Base-by-base conservation (phyloP, 371 early-diverging fungal species). In the Lichtheimia corymbifera region DNA sequence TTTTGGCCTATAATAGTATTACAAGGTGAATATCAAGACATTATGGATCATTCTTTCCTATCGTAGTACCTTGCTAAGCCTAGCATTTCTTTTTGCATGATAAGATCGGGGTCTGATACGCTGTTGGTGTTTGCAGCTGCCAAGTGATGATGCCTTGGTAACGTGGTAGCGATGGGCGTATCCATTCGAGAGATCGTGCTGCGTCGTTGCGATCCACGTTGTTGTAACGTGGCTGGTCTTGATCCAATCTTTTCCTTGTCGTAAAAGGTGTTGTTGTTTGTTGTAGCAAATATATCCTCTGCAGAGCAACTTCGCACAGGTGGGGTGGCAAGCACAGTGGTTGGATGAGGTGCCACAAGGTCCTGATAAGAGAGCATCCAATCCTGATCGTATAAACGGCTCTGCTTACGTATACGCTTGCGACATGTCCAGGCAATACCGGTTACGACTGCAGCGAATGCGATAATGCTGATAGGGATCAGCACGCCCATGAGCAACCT, bases 301-400 rank as follows among this genome's bases (percentile, higher is more conserved):
- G 58, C 30, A 4, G 45, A 57, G 20, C 28, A 47, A 27, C 45
- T 30, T 17, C 45, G 27, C 5, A 28, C 27, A 3, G 49, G 14
- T 6, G 45, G 24, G 5, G 35, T 35, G 9, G 35, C 11, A 9
- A 35, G 11, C 35, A 35, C 11, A 35, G 35, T 35, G 1, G 35
- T 35, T 35, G 35, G 35, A 35, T 35, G 35, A 9, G 52, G 62
- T 53, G 55, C 70, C 30, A 55, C 67, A 56, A 59, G 61, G 28
- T 73, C 72, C 2, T 65, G 50, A 45, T 74, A 79, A 11, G 74
- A 72, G 4, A 83, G 51, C 22, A 80, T 62, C 83, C 83, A 82
- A 15, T 71, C 71, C 14, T 78, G 74, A 45, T 80, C 80, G 20
- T 64, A 72, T 12, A 74, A 53, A 7, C 53, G 55, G 35, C 61